Conservation (phyloP, 2,329 filamentous ascomycete genomes). For the Microdochium paspali region DNA sequence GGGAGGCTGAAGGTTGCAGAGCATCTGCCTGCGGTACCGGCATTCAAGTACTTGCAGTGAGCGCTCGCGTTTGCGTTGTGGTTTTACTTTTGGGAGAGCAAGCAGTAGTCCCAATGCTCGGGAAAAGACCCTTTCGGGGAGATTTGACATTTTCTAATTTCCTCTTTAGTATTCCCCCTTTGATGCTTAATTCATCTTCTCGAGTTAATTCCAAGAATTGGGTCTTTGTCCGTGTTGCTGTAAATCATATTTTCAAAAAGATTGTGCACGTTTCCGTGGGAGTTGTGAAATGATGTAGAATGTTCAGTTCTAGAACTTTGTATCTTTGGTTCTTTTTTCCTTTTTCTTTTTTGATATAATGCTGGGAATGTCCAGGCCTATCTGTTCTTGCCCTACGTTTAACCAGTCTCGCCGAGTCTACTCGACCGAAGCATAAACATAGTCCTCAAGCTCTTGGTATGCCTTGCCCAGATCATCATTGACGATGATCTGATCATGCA, state of each 20-base stretch:
- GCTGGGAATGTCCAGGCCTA: no score
- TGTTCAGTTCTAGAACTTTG: no score
- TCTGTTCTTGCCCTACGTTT: constrained; percentile 1
- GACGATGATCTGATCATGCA: constrained; percentile 55
- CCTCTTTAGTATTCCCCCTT: constrained; percentile 31
- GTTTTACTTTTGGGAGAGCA: constrained; percentile 27
- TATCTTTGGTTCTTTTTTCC: no score
- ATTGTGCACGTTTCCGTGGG: background rate
- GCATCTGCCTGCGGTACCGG: background rate
- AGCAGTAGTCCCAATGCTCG: constrained; percentile 20
- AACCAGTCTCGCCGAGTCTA: constrained; percentile 2
- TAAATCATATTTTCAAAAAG: constrained; percentile 10
- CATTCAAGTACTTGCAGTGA: background rate
- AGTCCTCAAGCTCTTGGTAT: constrained; percentile 41
- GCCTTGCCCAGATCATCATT: constrained; percentile 49
- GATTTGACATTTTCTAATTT: constrained; percentile 33
- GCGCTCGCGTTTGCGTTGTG: constrained; percentile 12
- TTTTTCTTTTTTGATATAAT: constrained; percentile 1
- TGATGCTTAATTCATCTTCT: constrained; percentile 23
- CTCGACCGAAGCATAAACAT: constrained; percentile 27
- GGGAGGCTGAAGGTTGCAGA: background rate
- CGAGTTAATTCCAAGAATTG: constrained; percentile 28
- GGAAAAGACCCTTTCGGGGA: constrained; percentile 13
- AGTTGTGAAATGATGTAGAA: no score
- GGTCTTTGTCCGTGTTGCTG: constrained; percentile 26